Base-by-base conservation (phyloP, 345 rosid genomes). In the Rubroshorea leprosula region DNA sequence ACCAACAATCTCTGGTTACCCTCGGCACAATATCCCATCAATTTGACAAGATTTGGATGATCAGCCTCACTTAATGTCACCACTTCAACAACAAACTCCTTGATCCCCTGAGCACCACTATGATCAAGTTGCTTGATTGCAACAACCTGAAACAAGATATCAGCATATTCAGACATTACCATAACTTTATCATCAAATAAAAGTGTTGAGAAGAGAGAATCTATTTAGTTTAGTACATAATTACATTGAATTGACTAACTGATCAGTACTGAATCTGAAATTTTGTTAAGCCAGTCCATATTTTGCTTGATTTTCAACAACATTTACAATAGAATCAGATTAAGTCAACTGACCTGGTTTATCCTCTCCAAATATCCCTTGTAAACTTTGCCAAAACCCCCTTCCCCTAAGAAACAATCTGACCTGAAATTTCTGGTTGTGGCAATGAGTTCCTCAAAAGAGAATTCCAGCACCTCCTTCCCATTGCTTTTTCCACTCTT, bases 41-140 rank as follows among this genome's bases (percentile, higher is more conserved):
- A 71, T 74, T 86, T 91, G 16, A 91, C 98, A 18, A 88, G 90
- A 71, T 88, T 91, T 0, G 92, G 80, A 51, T 91, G 96, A 56
- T 87, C 88, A 23, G 82, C 91, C 47, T 78, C 72, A 69, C 94
- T 82, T 29, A 91, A 66, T 55, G 83, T 91, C 65, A 83, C 62
- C 8, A 91, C 95, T 77, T 91, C 96, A 56, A 85, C 96, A 16
- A 85, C 78, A 60, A 91, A 91, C 61, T 91, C 98, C 63, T 87
- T 80, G 18, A 79, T 74, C 57, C 98, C 98, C 64, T 87, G 98
- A 57, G 68, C 72, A 8, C 98, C 98, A 71, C 82, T 75, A 22
- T 74, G 89, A 55, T 91, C 88, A 49, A 91, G 95, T 70, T 82
- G 95, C 82, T 91, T 91, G 76, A 88, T 86, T 4, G 98, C 98